Base-by-base conservation (phyloP, 768 basidiomycete species). In the Termitomyces sp. region DNA sequence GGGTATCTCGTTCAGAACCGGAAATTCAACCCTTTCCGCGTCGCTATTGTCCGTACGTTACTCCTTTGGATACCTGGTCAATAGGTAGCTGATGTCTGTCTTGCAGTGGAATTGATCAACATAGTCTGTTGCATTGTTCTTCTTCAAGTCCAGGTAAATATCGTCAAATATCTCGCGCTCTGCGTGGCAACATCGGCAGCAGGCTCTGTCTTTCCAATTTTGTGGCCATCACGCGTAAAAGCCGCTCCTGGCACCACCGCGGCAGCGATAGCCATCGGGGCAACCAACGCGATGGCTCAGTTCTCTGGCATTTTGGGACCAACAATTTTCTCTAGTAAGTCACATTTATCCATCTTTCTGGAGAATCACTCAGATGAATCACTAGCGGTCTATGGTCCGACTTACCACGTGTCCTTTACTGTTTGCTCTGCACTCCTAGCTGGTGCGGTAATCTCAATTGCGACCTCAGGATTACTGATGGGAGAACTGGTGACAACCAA, bases 191-290 rank as follows among this genome's bases (percentile, higher is more conserved):
- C 56, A 48, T 15, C 60, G 26, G 57, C 60, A 19, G 60, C 60
- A 5, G 60, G 56, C 14, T 57, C 56, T 30, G 56, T 60, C 6
- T 55, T 54, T 19, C 60, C 56, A n/a, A 50, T 57, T 1, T 19
- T 60, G 12, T 60, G 60, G 60, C 60, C 60, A 33, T 57, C 52
- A 38, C 60, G 56, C 21, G 60, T 60, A 6, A 55, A 57, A 55
- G 60, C 53, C 12, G 53, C 60, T 12, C 56, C 33, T 26, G 60
- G 60, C 5, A 60, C 60, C 5, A 60, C 60, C 5, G 60, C 56
- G 6, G 60, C 56, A 31, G 60, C 44, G 15, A 23, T 60, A 5
- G 56, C 60, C 21, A 55, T 57, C 8, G 56, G 60, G 21, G 40
- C 46, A 11, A 60, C 60, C 6, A 60, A 57, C 31, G 56, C 56